Evolutionary conservation across 1,284 basidiomycete genomes (phyloP), one percentile per base, ranked within the genome.

Genomic region (Amylostereum areolatum): DNA sequence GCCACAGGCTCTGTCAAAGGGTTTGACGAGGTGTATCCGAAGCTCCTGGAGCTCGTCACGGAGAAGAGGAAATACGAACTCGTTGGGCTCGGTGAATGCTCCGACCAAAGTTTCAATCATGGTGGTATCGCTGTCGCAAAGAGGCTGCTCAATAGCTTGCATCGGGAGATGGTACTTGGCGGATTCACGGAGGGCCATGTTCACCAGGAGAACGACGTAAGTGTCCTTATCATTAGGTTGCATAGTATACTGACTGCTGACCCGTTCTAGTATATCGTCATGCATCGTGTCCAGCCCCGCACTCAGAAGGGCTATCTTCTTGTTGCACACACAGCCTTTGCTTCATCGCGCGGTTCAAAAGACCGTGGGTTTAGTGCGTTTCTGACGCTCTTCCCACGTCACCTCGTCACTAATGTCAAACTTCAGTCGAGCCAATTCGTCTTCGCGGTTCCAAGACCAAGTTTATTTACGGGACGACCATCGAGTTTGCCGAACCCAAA

Each of bases 1-100:
- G 94, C 89, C 4, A 80, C 90, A 43, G 94, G 93, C 1, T 94
- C 91, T 5, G 92, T 92, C 57, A 96, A 97, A 66, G 94, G 94
- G 32, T 96, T 95, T 61, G 94, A 97, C 62, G 94, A 97, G 60
- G 68, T 97, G n/a, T 97, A 97, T 63, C 93, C 94, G 4, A 92
- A 92, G 64, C 69, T 95, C 18, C 68, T 97, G 37, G 81, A 96
- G 64, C 74, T 97, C 33, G 95, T 97, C 11, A 73, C 72, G 10
- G 94, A 97, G 66, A 85, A 80, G 59, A 74, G 92, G 53, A 66
- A 70, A 58, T 97, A 97, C 62, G 85, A 90, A 57, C 61, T 72
- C 40, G 77, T 67, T 32, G 74, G 72, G 2, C 63, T 80, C 4
- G 75, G 68, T 74, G 40, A 80, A 70, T 33, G 70, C 71, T 4